Base-by-base conservation (phyloP, 2,329 filamentous ascomycete species). In the Alternaria sp. region DNA sequence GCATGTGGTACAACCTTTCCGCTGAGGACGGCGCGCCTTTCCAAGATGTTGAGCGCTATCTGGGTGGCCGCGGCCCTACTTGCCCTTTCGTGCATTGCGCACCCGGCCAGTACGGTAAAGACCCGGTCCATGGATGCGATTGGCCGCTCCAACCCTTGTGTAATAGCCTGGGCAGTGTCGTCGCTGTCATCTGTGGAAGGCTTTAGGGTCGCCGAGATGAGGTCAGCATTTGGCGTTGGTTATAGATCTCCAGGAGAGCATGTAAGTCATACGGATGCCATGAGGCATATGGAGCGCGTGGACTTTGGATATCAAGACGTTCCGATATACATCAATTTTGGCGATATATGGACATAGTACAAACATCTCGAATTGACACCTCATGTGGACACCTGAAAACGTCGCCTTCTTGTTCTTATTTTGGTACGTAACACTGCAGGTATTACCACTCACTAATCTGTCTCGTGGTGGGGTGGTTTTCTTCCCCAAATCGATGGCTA, bases 1-100 rank as follows among this genome's bases (percentile, higher is more conserved):
- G 38, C 12, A 45, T 58, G 45, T 58, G 56, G 56, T 54, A 58
- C 18, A 58, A 58, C 10, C 56, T 58, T 25, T 54, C 49, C 11
- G 40, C 40, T 16, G 56, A 58, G 12, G 48, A 58, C 30, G 56
- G 41, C 32, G 41, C 48, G n/a, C 56, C 41, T 7, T 54, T 58
- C 22, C 38, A 46, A 14, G 30, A 58, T 14, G 30, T 54, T 12
- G 40, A 45, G n/a, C 49, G 56, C 28, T 58, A 50, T 30, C 38
- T 57, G 12, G 45, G 32, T 25, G 54, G 45, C 27, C 18, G 38
- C 32, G 45, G 45, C n/a, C 34, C 36, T 4, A 54, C 38, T 11
- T 57, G 54, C 5, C 54, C 54, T 40, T 30, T 57, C n/a, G 54
- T 57, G 18, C 34, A 50, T 7, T 57, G 54, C 20, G 38, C 45